A percentile compares a stretch with the other conserved stretches of the same genome.
These are phyloP conservation scores for Neurospora crassa DNA, from an alignment of 2,329 filamentous ascomycete species.

Conservation along the genomic window DNA sequence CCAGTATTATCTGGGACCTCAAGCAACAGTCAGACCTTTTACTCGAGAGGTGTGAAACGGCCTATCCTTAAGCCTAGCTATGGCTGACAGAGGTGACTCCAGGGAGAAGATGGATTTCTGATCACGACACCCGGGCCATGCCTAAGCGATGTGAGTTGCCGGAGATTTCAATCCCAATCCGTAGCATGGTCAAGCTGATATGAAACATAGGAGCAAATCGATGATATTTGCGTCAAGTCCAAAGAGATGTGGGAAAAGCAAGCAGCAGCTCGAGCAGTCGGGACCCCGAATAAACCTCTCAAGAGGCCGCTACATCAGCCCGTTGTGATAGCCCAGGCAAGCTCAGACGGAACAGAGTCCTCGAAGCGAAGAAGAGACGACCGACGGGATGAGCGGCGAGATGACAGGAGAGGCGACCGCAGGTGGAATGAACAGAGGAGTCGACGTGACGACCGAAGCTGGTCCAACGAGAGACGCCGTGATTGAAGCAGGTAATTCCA, in stretches of 20 bases:
- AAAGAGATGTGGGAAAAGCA: conserved; percentile 49
- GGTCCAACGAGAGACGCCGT: conserved; percentile 19
- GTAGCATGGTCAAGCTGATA: conserved; percentile 11
- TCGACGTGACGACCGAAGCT: conserved; percentile 18
- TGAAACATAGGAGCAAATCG: conserved; percentile 46
- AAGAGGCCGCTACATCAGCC: conserved; percentile 50
- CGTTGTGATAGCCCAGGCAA: conserved; percentile 37
- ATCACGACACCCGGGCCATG: conserved; percentile 49
- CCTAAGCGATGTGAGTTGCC: conserved; percentile 45
- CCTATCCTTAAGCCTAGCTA: conserved; percentile 16
- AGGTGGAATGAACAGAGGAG: neutral
- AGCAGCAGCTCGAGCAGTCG: conserved; percentile 37
- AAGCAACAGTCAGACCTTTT: conserved; percentile 47
- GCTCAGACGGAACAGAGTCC: conserved; percentile 20
- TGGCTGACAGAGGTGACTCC: conserved; percentile 8
- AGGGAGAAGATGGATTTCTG: conserved; percentile 53
- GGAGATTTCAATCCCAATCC: conserved; percentile 2
- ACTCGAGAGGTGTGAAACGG: conserved; percentile 41
- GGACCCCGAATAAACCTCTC: conserved; percentile 37
- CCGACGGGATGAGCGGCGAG: conserved; percentile 22
- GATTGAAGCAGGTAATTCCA: conserved; percentile 11
- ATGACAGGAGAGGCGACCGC: conserved; percentile 12
- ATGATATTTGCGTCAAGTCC: conserved; percentile 52
- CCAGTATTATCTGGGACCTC: conserved; percentile 47
- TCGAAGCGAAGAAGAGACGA: conserved; percentile 26